Conservation (phyloP, 179 eudicot species). For the Pouteria campechiana region DNA sequence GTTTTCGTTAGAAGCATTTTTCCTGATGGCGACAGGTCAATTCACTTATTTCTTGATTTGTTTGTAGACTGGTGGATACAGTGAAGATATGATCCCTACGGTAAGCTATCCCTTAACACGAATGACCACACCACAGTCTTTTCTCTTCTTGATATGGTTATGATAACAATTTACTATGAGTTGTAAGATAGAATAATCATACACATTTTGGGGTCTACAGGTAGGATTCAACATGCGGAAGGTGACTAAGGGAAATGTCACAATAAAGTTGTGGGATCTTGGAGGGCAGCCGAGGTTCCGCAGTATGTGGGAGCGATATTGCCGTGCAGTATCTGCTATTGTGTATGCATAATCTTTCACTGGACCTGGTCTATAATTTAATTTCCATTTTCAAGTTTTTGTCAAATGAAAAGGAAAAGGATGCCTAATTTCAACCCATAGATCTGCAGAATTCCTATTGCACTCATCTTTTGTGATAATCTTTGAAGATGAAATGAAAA, state of each 20-base stretch:
- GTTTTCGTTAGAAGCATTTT: not conserved
- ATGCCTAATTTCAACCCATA: not conserved
- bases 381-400: too few species aligned
- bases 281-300: constrained; percentile 99
- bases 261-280: constrained; percentile 99
- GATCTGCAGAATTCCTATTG: not conserved
- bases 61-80: constrained; percentile 81
- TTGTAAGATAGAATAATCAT: too few species aligned
- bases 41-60: not conserved
- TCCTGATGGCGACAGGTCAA: not conserved
- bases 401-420: too few species aligned
- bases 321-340: constrained; percentile 98
- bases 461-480: too few species aligned
- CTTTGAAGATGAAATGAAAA: too few species aligned
- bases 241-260: constrained; percentile 95
- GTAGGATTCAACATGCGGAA: constrained; percentile 98
- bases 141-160: not conserved
- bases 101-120: constrained; percentile 29
- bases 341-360: too few species aligned
- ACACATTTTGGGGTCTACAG: constrained; percentile 20
- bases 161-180: not conserved
- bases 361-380: too few species aligned
- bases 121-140: not conserved
- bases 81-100: constrained; percentile 98
- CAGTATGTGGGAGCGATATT: constrained; percentile 99